phyloP scores from a whole-genome alignment of 208 protist genomes.

The Crithidia fasciculata region DNA sequence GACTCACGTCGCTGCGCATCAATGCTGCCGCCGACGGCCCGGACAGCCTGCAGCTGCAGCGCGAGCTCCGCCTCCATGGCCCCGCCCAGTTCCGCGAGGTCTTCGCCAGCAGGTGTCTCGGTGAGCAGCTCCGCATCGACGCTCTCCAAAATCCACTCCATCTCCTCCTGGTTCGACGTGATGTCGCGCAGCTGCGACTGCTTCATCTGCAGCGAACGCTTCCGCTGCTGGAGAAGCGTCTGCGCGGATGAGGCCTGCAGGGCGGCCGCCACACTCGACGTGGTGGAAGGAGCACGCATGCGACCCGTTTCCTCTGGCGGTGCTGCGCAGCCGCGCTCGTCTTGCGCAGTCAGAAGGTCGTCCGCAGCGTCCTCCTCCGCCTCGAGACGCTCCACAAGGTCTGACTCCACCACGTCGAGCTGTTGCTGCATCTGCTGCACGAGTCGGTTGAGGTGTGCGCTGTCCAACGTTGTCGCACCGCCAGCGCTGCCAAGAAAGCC shows the following conservation, averaged over 20 bases:
- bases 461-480: conserved; percentile 9
- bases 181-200: conserved; percentile 19
- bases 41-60: neutral
- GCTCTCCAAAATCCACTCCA: conserved; percentile 69
- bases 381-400: conserved; percentile 14
- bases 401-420: conserved; percentile 22
- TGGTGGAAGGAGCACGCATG: conserved; percentile 2
- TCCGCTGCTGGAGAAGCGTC: conserved; percentile 13
- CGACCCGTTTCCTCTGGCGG: neutral
- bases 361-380: neutral
- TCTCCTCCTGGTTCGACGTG: conserved; percentile 52
- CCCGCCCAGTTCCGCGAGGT: neutral
- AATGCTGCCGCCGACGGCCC: neutral
- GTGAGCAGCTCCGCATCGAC: conserved; percentile 43
- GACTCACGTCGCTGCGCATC: neutral
- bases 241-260: neutral
- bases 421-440: conserved; percentile 30
- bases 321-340: neutral
- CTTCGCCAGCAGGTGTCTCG: conserved; percentile 9
- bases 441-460: conserved; percentile 7
- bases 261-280: neutral
- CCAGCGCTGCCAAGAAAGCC: conserved; percentile 15
- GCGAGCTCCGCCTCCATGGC: neutral
- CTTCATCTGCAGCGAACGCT: conserved; percentile 5
- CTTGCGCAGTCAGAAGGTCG: neutral